A percentile compares a stretch with the other conserved stretches of the same genome.
Conservation (phyloP, 2,329 filamentous ascomycete species). For the Mariannaea sp. region DNA sequence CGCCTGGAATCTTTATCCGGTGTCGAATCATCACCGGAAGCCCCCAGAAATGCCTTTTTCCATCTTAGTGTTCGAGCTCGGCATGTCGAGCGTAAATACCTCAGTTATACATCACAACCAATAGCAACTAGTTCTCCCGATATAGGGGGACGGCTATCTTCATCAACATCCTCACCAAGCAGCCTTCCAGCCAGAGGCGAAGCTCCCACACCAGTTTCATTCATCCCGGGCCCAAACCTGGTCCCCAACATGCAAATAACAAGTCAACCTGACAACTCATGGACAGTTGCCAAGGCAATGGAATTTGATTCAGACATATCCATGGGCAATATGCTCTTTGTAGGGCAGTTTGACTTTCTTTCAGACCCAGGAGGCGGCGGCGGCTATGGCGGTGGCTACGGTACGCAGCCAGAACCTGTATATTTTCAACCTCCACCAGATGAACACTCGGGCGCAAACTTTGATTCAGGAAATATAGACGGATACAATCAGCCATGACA, state of each 20-base stretch:
- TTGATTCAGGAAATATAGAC: conserved; percentile 7
- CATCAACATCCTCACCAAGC: conserved; percentile 23
- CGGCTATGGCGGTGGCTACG: not conserved
- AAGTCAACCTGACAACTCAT: conserved; percentile 19
- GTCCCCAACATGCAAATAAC: conserved; percentile 27
- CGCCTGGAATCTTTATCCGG: conserved; percentile 35
- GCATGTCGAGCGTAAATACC: conserved; percentile 33
- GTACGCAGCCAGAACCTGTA: not conserved
- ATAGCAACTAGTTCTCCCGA: conserved; percentile 19
- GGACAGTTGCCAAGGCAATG: conserved; percentile 26
- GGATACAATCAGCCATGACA: conserved; percentile 23
- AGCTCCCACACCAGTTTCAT: conserved; percentile 13
- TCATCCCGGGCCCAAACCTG: conserved; percentile 8
- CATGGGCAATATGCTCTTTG: conserved; percentile 28
- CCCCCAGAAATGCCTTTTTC: conserved; percentile 34
- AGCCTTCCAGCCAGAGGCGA: conserved; percentile 15
- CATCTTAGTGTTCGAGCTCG: conserved; percentile 29
- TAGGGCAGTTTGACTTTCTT: conserved; percentile 31
- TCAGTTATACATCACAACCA: conserved; percentile 17
- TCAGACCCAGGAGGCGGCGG: conserved; percentile 10
- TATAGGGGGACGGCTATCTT: conserved; percentile 22
- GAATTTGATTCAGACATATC: conserved; percentile 26
- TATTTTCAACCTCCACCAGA: not conserved
- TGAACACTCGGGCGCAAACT: not conserved
- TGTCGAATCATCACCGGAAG: conserved; percentile 2